phyloP scores from a whole-genome alignment of 352 stramenopile genomes.

The Pythium periplocum region DNA sequence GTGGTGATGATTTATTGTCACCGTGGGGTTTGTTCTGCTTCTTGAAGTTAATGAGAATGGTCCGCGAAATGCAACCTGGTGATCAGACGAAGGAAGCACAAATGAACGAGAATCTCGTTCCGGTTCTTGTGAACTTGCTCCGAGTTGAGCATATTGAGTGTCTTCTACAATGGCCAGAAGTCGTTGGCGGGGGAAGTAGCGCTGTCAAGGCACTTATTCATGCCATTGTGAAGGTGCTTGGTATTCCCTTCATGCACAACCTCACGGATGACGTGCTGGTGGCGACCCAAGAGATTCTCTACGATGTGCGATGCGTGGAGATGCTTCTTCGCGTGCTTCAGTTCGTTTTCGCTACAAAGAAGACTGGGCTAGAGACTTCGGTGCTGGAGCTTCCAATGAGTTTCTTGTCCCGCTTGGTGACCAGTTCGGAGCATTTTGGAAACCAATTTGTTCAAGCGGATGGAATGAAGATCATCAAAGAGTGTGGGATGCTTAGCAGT shows the following conservation, averaged over 20 bases:
- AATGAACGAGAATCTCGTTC: constrained; percentile 53
- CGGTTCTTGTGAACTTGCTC: constrained; percentile 54
- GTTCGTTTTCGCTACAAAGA: constrained; percentile 51
- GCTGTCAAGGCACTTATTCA: constrained; percentile 80
- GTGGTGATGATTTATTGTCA: constrained; percentile 64
- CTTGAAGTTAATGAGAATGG: constrained; percentile 69
- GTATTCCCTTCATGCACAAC: constrained; percentile 70
- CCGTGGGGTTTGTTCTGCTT: constrained; percentile 84
- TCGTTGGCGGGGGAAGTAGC: constrained; percentile 68
- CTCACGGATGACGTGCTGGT: constrained; percentile 63
- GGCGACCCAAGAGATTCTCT: constrained; percentile 64
- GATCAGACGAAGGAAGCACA: constrained; percentile 33
- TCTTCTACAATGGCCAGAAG: constrained; percentile 72
- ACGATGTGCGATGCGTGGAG: constrained; percentile 59
- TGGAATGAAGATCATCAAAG: constrained; percentile 65
- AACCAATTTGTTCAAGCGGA: constrained; percentile 68
- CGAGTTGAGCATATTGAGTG: constrained; percentile 50
- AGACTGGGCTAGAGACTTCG: constrained; percentile 47
- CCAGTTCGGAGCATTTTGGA: constrained; percentile 81
- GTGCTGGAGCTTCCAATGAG: constrained; percentile 69
- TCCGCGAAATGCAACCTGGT: constrained; percentile 60
- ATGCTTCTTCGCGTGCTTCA: constrained; percentile 59
- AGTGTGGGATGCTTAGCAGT: constrained; percentile 45
- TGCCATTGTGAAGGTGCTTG: constrained; percentile 80
- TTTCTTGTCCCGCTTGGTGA: constrained; percentile 80